Evolutionary conservation across 1,284 basidiomycete genomes (phyloP).

Genomic region (Hortiboletus rubellus): DNA sequence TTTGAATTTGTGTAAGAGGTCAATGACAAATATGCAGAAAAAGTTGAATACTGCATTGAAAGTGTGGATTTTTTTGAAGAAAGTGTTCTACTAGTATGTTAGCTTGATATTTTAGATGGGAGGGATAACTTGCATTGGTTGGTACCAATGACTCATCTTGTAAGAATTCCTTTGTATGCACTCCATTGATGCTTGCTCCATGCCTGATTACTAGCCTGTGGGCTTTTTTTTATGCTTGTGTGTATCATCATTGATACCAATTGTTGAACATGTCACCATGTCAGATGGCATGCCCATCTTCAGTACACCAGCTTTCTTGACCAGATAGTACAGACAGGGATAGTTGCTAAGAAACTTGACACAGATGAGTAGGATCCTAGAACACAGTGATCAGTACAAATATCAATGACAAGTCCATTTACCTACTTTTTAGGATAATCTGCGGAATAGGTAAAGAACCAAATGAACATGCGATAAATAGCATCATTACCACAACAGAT

Average conservation of each 20-base stretch:
- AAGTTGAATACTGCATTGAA: background rate
- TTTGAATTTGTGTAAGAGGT: background rate
- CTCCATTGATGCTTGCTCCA: background rate
- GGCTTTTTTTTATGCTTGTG: background rate
- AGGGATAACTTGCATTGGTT: background rate
- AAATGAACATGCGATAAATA: background rate
- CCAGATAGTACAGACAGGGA: background rate
- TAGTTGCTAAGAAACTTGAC: background rate
- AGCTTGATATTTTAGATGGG: background rate
- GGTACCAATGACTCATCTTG: background rate
- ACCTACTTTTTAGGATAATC: background rate
- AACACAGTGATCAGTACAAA: background rate
- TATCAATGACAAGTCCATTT: too few relatives aligned
- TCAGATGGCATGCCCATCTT: background rate
- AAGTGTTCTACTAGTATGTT: background rate
- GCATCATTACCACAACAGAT: background rate
- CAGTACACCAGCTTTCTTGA: background rate
- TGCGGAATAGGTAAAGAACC: background rate
- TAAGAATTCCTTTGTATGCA: background rate
- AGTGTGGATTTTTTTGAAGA: background rate
- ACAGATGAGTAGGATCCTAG: background rate
- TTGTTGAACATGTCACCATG: background rate
- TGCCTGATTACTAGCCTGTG: background rate
- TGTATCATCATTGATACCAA: background rate
- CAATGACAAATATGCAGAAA: background rate